Base-by-base conservation (phyloP, 2,329 filamentous ascomycete genomes). In the Penicillium sp. region DNA sequence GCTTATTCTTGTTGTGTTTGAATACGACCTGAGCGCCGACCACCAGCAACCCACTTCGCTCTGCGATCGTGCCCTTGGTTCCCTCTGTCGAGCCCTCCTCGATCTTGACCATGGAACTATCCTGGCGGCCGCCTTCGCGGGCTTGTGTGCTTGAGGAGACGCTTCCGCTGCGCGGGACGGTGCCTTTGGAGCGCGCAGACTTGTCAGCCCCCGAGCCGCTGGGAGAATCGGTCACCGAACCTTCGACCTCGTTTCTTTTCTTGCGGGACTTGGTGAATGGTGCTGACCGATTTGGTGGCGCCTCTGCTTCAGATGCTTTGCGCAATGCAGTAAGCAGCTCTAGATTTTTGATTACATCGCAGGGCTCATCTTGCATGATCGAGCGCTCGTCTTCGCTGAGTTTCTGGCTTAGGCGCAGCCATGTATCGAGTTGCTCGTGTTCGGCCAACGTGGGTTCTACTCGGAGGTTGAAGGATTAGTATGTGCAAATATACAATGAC, bases 1-100 rank as follows among this genome's bases (percentile, higher is more conserved):
- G 71, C 50, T 74, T 71, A 53, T 76, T 76, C 54, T 77, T 76
- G 55, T 72, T 74, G 48, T 76, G 74, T 50, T 76, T 77, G 59
- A 75, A 78, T 27, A 77, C 75, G 8, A 77, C 75, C 56, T 77
- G 74, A 12, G 74, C 72, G 5, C 75, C 75, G n/a, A 76, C 59
- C 22, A 69, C 64, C 3, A 77, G 64, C 25, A 70, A 67, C 3
- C 72, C 74, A 50, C 62, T 70, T 49, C 69, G 71, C 52, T 77
- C 75, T 4, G 73, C 73, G 28, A 68, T 56, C 2, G 72, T 68
- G 6, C 71, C 73, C 49, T 76, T 75, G 25, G 65, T 63, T 2
- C 70, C 67, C 46, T 74, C 71, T 1, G 62, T 54, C n/a, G 27
- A n/a, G 1, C 71, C 73, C 49, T 77, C 75, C 55, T 76, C 74